Percentiles rank a stretch among this genome's conserved stretches.
Conservation (phyloP, 73 alveolate species). For the Vitrella brassicaformis region DNA sequence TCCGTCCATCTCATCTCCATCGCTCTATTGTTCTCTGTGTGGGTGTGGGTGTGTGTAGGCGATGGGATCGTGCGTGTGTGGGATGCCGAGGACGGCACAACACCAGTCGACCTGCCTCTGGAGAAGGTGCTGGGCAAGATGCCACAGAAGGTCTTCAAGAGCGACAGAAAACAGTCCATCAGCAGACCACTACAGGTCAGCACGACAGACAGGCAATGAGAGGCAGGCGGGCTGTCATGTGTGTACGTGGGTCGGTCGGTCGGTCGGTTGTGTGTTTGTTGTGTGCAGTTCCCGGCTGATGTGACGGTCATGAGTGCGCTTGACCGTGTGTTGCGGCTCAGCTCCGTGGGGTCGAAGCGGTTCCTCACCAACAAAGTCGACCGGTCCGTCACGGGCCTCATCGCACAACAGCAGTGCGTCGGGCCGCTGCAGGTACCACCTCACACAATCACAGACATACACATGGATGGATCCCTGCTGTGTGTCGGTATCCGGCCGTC, state of each 20-base stretch:
- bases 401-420: conserved; percentile 40
- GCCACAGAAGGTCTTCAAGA: conserved; percentile 35
- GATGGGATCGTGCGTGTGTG: neutral
- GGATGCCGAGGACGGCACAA: conserved; percentile 13
- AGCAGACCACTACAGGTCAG: no score
- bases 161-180: no score
- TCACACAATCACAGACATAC: no score
- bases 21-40: neutral
- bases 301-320: no score
- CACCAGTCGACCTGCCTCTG: conserved; percentile 31
- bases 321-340: conserved; percentile 13
- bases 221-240: no score
- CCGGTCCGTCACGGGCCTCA: conserved; percentile 35
- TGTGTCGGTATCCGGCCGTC: no score
- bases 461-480: no score
- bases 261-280: no score
- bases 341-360: conserved; percentile 36
- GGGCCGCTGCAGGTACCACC: conserved; percentile 46
- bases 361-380: conserved; percentile 35
- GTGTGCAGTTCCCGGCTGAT: no score
- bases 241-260: no score
- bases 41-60: no score
- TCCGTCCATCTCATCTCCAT: neutral
- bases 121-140: conserved; percentile 39
- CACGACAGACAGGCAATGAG: no score